phyloP scores from a whole-genome alignment of 1,284 basidiomycete species.

The Malassezia nana region DNA sequence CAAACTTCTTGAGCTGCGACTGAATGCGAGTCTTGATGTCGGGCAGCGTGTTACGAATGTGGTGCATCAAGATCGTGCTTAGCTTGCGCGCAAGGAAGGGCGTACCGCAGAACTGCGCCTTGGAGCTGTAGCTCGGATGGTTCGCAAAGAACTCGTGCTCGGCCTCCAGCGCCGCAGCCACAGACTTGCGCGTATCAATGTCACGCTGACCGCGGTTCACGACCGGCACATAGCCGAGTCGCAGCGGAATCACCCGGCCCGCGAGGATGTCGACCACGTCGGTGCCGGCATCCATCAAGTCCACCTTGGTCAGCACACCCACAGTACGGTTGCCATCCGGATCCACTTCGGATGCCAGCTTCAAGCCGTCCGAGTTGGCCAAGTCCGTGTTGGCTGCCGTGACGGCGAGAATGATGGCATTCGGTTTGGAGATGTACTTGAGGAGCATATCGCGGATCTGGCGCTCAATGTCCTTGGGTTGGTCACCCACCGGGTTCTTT shows the following conservation, averaged over 20 bases:
- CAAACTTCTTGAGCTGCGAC: constrained; percentile 75
- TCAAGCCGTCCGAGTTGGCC: constrained; percentile 95
- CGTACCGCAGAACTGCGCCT: constrained; percentile 91
- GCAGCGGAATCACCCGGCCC: constrained; percentile 82
- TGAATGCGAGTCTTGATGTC: constrained; percentile 92
- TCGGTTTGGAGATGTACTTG: constrained; percentile 87
- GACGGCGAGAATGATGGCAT: constrained; percentile 74
- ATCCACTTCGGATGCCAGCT: constrained; percentile 90
- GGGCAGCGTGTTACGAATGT: constrained; percentile 87
- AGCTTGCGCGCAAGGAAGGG: constrained; percentile 93
- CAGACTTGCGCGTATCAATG: constrained; percentile 75
- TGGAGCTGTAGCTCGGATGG: constrained; percentile 81
- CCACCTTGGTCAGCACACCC: constrained; percentile 94
- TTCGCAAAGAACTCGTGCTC: constrained; percentile 89
- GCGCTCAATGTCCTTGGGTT: constrained; percentile 92
- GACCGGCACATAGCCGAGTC: constrained; percentile 92
- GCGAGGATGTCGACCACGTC: constrained; percentile 98
- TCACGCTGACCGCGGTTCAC: constrained; percentile 94
- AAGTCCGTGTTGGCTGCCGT: constrained; percentile 92
- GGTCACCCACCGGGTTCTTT: constrained; percentile 91
- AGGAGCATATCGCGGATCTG: constrained; percentile 94
- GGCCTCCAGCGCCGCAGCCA: constrained; percentile 70
- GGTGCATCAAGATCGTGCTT: constrained; percentile 97
- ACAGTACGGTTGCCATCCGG: constrained; percentile 89
- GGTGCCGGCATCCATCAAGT: constrained; percentile 93